Percentiles rank a stretch among this genome's conserved stretches.
Evolutionary conservation across 2,329 filamentous ascomycete genomes (phyloP).

Genomic region (Calonectria pauciramosa): DNA sequence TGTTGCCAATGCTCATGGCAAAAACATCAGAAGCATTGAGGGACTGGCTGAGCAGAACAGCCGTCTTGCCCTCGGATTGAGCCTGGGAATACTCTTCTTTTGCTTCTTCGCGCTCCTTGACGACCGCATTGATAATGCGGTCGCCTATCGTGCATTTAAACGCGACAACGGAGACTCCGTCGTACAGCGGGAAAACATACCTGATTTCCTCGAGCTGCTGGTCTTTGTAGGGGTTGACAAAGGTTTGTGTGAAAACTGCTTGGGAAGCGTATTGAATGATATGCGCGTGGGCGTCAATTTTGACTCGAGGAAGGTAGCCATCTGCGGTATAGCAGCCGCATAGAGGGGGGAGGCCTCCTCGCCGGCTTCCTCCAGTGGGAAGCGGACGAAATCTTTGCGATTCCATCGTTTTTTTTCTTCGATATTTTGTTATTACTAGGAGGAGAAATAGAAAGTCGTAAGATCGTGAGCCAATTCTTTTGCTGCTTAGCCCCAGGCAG

Average conservation of each 20-base stretch:
- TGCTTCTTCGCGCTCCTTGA: conserved; percentile 76
- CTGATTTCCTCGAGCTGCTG: conserved; percentile 59
- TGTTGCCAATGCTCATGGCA: conserved; percentile 76
- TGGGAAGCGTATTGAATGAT: conserved; percentile 68
- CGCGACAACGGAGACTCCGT: conserved; percentile 77
- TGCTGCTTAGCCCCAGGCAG: background rate
- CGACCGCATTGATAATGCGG: conserved; percentile 72
- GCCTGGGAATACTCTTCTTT: conserved; percentile 71
- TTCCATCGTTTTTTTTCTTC: background rate
- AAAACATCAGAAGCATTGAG: conserved; percentile 75
- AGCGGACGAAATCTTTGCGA: background rate
- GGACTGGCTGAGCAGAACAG: conserved; percentile 75
- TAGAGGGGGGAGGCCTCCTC: background rate
- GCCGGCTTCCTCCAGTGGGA: background rate
- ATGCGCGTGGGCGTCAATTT: conserved; percentile 69
- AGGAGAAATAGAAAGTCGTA: background rate
- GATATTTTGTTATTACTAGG: background rate
- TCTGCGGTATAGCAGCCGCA: background rate
- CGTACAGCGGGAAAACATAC: conserved; percentile 80
- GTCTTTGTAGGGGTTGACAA: conserved; percentile 66
- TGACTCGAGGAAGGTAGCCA: conserved; percentile 70
- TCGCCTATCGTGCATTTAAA: conserved; percentile 75
- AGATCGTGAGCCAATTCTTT: background rate
- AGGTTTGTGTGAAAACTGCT: conserved; percentile 68
- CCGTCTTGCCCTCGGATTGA: conserved; percentile 68